These are phyloP conservation scores for Pythium rhizo-oryzae DNA, from an alignment of 352 stramenopile genomes.

Conservation along the genomic window DNA sequence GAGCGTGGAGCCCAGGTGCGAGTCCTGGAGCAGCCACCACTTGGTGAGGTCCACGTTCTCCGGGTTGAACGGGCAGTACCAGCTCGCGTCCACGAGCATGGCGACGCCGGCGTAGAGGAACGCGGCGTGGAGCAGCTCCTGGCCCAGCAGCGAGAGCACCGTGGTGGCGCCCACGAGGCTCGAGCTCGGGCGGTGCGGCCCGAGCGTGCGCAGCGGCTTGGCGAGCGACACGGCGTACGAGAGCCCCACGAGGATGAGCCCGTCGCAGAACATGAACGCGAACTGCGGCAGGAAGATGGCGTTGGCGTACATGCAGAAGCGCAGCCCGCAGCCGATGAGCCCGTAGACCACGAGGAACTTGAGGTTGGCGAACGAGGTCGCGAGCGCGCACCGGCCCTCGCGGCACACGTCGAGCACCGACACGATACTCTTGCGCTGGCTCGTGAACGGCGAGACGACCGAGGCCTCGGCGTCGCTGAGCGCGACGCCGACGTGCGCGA, in stretches of 20 bases:
- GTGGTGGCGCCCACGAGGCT: conserved; percentile 58
- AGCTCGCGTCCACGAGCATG: conserved; percentile 30
- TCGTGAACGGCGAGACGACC: conserved; percentile 83
- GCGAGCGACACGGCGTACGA: conserved; percentile 77
- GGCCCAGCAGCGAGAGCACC: conserved; percentile 41
- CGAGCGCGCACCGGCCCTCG: conserved; percentile 86
- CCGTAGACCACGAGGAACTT: conserved; percentile 92
- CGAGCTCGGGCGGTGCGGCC: conserved; percentile 47
- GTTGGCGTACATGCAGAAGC: conserved; percentile 76
- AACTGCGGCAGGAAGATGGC: conserved; percentile 70
- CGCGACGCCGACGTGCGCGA: conserved; percentile 90
- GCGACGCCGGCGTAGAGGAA: conserved; percentile 43
- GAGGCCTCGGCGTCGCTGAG: conserved; percentile 89
- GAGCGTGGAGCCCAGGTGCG: conserved; percentile 30
- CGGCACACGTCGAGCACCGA: conserved; percentile 83
- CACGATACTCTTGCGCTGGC: conserved; percentile 68
- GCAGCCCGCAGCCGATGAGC: conserved; percentile 46
- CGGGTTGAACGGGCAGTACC: conserved; percentile 45
- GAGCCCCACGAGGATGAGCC: conserved; percentile 60
- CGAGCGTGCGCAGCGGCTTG: conserved; percentile 50
- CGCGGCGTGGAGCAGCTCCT: conserved; percentile 49
- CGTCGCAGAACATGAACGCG: conserved; percentile 74
- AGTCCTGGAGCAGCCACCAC: conserved; percentile 44
- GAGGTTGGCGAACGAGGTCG: conserved; percentile 81
- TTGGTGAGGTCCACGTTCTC: conserved; percentile 40